A percentile compares a stretch with the other conserved stretches of the same genome.
phyloP scores from a whole-genome alignment of 2,329 filamentous ascomycete species.

The Botrytis medusae region DNA sequence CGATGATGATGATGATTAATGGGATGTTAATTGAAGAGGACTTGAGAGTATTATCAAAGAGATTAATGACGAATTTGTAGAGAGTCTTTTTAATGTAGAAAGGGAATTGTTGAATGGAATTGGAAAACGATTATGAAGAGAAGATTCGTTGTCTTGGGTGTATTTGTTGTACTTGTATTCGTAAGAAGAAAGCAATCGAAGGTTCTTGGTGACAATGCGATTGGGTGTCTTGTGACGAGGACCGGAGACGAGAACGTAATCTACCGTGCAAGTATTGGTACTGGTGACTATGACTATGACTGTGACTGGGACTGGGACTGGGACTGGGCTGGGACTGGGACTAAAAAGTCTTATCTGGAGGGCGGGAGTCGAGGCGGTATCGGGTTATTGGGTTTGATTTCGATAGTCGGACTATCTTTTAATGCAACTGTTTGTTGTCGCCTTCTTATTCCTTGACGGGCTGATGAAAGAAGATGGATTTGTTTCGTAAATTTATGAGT shows the following conservation, averaged over 20 bases:
- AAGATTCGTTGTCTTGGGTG: neutral
- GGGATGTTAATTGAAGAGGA: neutral
- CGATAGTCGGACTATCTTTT: slow-evolving; percentile 14
- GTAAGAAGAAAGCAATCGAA: slow-evolving; percentile 15
- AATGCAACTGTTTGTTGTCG: slow-evolving; percentile 22
- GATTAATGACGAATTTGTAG: neutral
- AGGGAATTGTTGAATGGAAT: neutral
- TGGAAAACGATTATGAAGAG: neutral
- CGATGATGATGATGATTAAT: neutral
- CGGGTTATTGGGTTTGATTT: slow-evolving; percentile 4
- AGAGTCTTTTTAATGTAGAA: neutral
- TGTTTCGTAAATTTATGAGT: neutral
- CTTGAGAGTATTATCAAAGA: neutral
- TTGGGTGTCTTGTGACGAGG: slow-evolving; percentile 23
- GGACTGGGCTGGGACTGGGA: neutral
- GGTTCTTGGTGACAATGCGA: slow-evolving; percentile 9
- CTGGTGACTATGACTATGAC: neutral
- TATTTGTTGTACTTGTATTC: slow-evolving; percentile 22
- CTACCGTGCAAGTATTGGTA: neutral
- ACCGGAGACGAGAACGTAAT: slow-evolving; percentile 21
- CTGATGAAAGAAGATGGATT: neutral
- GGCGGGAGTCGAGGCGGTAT: slow-evolving; percentile 19
- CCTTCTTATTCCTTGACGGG: slow-evolving; percentile 6
- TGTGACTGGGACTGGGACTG: neutral
- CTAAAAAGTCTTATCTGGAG: slow-evolving; percentile 18